Evolutionary conservation across 352 stramenopile genomes (phyloP), one percentile per base, ranked within the genome.

Genomic region (Globisporangium yorkense): DNA sequence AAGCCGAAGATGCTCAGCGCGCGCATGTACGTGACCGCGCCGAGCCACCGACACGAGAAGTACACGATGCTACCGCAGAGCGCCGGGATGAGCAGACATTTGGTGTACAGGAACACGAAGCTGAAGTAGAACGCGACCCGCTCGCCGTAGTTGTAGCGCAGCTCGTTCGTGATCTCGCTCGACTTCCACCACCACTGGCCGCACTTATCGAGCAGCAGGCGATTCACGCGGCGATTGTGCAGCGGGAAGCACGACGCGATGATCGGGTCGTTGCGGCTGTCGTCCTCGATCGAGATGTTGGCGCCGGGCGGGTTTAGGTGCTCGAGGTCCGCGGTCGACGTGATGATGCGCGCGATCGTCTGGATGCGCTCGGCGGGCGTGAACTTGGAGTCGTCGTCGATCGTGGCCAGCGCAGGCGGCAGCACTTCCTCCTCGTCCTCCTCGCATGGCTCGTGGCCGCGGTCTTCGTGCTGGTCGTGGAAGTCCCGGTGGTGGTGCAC

Each of bases 261-360:
- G 45, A 92, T 82, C 4, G 74, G 68, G 33, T 94, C 84, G 43
- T 85, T 83, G 31, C 61, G 66, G 57, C 88, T 89, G n/a, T 85
- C 68, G 33, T 89, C 82, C 58, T 92, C 84, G 40, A 94, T 76
- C 7, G 77, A 84, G 33, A 94, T 92, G 16, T 75, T 75, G 2
- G 84, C 84, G 9, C 80, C 84, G 3, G 84, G 82, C n/a, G 84
- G 84, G 43, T 89, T 91, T 10, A 94, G 41, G 12, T 92, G 72
- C 51, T 87, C 74, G 24, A 78, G 65, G 52, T 88, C 85, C 1
- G 74, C 68, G 1, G 76, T 90, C 0, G 81, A 91, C 33, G 84
- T 90, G 57, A 94, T 88, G 57, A 94, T 94, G n/a, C 84, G 84
- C 5, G 80, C 84, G 43, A 94, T 94, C 0, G 84, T 91, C 58